Base-by-base conservation (phyloP, 106 monocot species). In the Allium cepa region DNA sequence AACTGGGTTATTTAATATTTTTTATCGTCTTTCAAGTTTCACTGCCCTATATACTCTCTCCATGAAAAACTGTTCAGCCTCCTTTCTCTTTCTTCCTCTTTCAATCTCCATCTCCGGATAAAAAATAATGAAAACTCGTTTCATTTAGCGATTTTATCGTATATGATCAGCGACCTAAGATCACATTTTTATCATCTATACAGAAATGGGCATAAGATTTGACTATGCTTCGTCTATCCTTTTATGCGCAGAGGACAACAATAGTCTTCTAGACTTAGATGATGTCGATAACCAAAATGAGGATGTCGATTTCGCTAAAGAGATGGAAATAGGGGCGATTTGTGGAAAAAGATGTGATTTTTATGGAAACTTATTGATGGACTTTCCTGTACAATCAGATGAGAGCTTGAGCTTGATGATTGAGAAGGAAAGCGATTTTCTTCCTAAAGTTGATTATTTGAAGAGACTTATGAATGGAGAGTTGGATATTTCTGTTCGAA, bases 241-340 rank as follows among this genome's bases (percentile, higher is more conserved):
- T 57, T 67, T 87, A 14, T 92, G 92, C 46, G 59, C 79, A n/a
- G 92, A 92, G 78, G 92, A 92, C 26, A 83, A 74, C 72, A 82
- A 27, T 48, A 83, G 74, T 69, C 65, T 88, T 52, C 60, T 92
- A 17, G 80, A 71, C 22, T 80, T 82, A 27, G 92, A 85, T 51
- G 80, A 78, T 2, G 87, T 64, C 4, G 76, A 50, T 26, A 51
- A 18, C 28, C 26, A 36, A 36, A 45, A 28, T 61, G 61, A 14
- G 4, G 7, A 66, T 47, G 64, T 45, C 15, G 64, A 53, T 17
- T 59, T 10, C 10, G 47, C 13, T 45, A 47, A 46, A 47, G 62
- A 62, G 62, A 46, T 62, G 45, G 64, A 49, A 16, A 14, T 16
- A 18, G 16, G 50, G 15, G 56, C 26, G 62, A 15, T 62, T 62